These are phyloP conservation scores for Sporothrix euskadiensis DNA, from an alignment of 2,329 filamentous ascomycete species.

Conservation along the genomic window DNA sequence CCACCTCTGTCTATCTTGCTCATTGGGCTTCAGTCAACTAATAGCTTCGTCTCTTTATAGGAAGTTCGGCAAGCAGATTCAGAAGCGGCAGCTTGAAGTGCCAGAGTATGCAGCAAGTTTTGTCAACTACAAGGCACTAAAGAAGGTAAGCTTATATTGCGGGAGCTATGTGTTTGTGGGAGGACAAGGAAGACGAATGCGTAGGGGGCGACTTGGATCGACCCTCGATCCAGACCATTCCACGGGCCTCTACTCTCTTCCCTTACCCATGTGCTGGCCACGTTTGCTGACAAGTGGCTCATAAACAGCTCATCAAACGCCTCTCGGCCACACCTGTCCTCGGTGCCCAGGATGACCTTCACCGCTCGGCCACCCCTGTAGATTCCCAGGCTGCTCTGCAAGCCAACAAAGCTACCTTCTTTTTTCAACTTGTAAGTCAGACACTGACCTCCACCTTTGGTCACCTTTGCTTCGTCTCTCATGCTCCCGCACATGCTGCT, in stretches of 20 bases:
- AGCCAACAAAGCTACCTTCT: conserved; percentile 97
- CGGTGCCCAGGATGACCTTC: conserved; percentile 68
- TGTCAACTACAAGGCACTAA: conserved; percentile 98
- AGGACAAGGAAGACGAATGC: neutral
- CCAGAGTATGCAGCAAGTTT: conserved; percentile 99
- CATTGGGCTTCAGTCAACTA: neutral
- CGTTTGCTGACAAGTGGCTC: neutral
- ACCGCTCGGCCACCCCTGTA: conserved; percentile 48
- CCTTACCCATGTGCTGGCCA: neutral
- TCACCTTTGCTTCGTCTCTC: too few relatives aligned
- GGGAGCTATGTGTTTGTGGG: neutral
- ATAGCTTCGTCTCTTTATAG: conserved; percentile 50
- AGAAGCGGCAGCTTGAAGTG: conserved; percentile 97
- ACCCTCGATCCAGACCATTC: neutral
- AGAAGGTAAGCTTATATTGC: conserved; percentile 66
- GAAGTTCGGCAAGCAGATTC: conserved; percentile 99
- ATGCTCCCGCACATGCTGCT: conserved; percentile 30
- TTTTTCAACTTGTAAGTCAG: conserved; percentile 84
- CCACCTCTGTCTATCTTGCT: neutral
- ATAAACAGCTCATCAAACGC: conserved; percentile 87
- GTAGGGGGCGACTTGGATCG: neutral
- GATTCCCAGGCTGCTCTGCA: conserved; percentile 89
- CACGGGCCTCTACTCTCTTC: conserved; percentile 19
- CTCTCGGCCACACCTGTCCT: conserved; percentile 88
- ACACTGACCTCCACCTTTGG: neutral